Evolutionary conservation across 306 rosid species (phyloP).

Genomic region (Dryas alaskensis): DNA sequence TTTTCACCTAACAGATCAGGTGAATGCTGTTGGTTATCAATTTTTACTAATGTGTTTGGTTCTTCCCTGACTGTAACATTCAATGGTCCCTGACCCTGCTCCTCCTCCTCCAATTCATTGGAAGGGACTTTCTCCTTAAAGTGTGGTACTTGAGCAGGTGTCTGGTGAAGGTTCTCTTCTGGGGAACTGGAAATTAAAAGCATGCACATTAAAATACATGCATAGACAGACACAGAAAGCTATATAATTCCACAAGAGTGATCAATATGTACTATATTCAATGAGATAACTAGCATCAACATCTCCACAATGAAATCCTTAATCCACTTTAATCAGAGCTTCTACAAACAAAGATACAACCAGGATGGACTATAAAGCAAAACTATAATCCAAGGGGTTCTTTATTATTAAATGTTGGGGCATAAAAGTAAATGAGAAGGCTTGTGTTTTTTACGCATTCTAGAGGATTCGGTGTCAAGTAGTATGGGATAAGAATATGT

Average conservation of each 20-base stretch:
- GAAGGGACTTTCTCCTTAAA: slow-evolving; percentile 49
- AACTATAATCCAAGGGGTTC: not conserved
- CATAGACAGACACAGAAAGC: slow-evolving; percentile 1
- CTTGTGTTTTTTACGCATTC: not conserved
- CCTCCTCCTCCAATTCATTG: slow-evolving; percentile 45
- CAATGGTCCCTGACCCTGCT: slow-evolving; percentile 32
- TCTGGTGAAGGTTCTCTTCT: slow-evolving; percentile 55
- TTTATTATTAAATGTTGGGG: not conserved
- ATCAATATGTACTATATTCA: not conserved
- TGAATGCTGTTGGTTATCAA: slow-evolving; percentile 52
- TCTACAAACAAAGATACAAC: not conserved
- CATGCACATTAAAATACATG: slow-evolving; percentile 18
- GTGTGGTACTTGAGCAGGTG: slow-evolving; percentile 47
- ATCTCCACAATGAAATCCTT: not conserved
- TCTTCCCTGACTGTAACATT: slow-evolving; percentile 52
- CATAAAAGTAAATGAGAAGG: not conserved
- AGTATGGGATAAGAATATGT: not conserved
- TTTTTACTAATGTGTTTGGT: slow-evolving; percentile 44
- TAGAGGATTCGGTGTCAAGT: not conserved
- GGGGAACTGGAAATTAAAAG: slow-evolving; percentile 61
- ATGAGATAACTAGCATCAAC: slow-evolving; percentile 1
- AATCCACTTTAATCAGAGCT: not conserved
- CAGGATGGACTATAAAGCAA: not conserved
- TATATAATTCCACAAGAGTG: not conserved
- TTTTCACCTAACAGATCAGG: slow-evolving; percentile 59